Percentiles rank a stretch among this genome's conserved stretches.
These are phyloP conservation scores for Trebouxia sp. DNA, from an alignment of 139 green algal species.

Conservation along the genomic window DNA sequence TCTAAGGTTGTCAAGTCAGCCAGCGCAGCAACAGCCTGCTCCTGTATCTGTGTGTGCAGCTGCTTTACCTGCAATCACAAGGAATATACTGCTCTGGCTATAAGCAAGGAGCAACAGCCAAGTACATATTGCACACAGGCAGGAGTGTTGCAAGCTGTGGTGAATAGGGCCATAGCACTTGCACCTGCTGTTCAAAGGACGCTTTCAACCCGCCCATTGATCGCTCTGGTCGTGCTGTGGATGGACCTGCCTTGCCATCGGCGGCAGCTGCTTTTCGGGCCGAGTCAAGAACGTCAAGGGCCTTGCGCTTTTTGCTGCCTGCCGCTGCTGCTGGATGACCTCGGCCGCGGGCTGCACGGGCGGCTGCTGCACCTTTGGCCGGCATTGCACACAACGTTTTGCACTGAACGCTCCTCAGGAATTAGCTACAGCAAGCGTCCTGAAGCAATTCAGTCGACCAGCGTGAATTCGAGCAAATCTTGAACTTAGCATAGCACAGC, in stretches of 20 bases:
- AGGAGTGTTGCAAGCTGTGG: too few species aligned
- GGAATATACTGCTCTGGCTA: too few species aligned
- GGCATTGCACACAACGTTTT: not conserved
- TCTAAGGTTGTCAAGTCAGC: not conserved
- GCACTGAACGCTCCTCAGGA: too few species aligned
- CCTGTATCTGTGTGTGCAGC: not conserved
- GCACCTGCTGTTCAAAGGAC: not conserved
- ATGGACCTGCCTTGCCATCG: not conserved
- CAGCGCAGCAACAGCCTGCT: conserved; percentile 6
- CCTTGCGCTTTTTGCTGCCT: not conserved
- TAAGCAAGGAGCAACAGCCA: too few species aligned
- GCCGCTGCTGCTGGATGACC: not conserved
- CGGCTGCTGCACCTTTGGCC: not conserved
- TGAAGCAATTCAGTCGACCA: too few species aligned
- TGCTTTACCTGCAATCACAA: not conserved
- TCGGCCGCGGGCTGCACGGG: not conserved
- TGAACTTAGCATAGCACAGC: too few species aligned
- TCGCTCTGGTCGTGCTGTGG: not conserved
- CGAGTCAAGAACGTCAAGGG: not conserved
- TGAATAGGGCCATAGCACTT: too few species aligned
- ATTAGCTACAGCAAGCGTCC: too few species aligned
- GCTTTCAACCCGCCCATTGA: not conserved
- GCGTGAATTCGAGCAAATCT: too few species aligned
- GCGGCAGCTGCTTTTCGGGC: not conserved
- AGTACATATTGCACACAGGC: too few species aligned